Evolutionary conservation across 1,284 basidiomycete species (phyloP), one percentile per base, ranked within the genome.

Genomic region (Omphalotus olearius): DNA sequence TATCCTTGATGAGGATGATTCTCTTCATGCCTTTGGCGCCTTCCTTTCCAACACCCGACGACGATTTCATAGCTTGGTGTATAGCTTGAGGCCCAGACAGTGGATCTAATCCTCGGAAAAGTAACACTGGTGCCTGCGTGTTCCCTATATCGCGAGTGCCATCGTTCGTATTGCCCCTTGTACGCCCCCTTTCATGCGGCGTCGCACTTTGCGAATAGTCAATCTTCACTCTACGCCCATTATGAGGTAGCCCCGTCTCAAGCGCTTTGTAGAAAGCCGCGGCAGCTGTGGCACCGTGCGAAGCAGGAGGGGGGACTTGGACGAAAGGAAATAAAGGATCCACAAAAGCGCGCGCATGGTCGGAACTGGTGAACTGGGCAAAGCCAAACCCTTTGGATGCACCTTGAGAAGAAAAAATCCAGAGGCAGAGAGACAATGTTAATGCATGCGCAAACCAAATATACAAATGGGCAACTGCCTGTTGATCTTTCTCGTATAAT

Each of bases 121-220:
- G 77, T 6, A 98, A 72, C 4, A 96, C 83, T 40, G 90, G 76
- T n/a, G 77, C 77, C 61, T 85, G 86, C 2, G 83, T 70, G 56
- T 87, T 90, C 55, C 91, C 94, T 62, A 98, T 95, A 69, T 98
- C 94, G 45, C 93, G 79, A 53, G 91, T 96, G 1, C 94, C 94
- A 62, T 98, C 94, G 63, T 96, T 96, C 59, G 75, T 65, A 59
- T 83, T 83, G 52, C 78, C 78, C 43, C 80, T 76, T 18, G 45
- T 75, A 42, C 81, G 74, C 7, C 79, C 77, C 59, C 78, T 79
- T 52, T 87, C 85, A 45, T 82, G 79, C 18, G 85, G 86, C 28
- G 78, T 78, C 17, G 84, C 84, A 57, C 84, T 88, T 67, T 85
- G 88, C 30, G 91, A 92, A 62, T 88, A 95, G 66, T 96, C 93